phyloP scores from a whole-genome alignment of 805 yeast species.

The Saccharomycopsis olivae region DNA sequence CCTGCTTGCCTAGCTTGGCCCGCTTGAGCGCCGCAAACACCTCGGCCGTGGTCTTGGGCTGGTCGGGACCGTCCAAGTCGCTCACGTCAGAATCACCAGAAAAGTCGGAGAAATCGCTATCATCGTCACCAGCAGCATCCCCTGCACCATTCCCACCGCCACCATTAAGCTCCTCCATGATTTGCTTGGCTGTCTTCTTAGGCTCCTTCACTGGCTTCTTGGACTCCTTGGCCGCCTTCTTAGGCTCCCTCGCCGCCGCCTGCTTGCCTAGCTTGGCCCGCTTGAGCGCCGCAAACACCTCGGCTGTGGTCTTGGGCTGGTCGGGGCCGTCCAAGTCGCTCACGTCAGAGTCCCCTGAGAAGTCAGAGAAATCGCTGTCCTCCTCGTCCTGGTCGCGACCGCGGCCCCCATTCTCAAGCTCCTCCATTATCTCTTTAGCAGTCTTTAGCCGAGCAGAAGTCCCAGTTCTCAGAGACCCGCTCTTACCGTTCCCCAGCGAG shows the following conservation, averaged over 20 bases:
- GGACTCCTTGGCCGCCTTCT: constrained; percentile 10
- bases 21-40: constrained; percentile 36
- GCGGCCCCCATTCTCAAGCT: no score
- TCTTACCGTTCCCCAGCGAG: not conserved
- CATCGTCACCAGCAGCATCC: constrained; percentile 19
- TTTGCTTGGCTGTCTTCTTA: constrained; percentile 19
- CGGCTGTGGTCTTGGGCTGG: constrained; percentile 29
- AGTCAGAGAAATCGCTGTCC: constrained; percentile 25
- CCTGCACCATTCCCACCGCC: no score
- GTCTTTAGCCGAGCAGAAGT: constrained; percentile 2
- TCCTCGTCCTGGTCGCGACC: constrained; percentile 17
- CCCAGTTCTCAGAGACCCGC: not conserved
- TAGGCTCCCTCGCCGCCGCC: not conserved
- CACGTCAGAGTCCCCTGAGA: constrained; percentile 21
- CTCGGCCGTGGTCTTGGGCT: constrained; percentile 30
- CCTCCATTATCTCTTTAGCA: constrained; percentile 20
- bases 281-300: constrained; percentile 35
- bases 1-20: constrained; percentile 25
- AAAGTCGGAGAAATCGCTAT: constrained; percentile 22
- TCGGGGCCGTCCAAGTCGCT: constrained; percentile 18
- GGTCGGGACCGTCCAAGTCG: constrained; percentile 19
- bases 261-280: constrained; percentile 27
- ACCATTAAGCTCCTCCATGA: constrained; percentile 22
- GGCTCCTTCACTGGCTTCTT: constrained; percentile 20
- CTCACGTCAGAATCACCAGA: constrained; percentile 21